Conservation (phyloP, 176 grass and related monocot genomes). For the Eremochloa ophiuroides region DNA sequence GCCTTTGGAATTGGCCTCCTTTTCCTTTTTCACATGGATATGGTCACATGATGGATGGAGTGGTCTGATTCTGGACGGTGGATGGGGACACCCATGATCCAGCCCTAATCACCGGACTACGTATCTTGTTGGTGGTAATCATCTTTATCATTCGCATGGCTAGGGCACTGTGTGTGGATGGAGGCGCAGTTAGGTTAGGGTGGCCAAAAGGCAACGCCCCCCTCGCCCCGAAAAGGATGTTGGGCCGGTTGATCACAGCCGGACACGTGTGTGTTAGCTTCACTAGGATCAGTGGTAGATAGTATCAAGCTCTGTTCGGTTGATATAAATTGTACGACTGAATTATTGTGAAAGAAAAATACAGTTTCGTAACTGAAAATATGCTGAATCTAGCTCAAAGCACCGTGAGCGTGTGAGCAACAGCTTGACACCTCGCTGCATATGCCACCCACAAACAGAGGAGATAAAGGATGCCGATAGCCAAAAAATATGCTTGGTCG, state of each 20-base stretch:
- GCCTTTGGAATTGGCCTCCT: neutral
- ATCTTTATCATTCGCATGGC: neutral
- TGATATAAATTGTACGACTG: no score
- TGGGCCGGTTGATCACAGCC: neutral
- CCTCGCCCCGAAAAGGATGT: neutral
- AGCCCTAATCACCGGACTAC: neutral
- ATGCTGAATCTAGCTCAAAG: no score
- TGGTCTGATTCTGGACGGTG: neutral
- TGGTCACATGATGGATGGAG: neutral
- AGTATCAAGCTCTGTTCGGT: no score
- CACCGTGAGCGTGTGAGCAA: no score
- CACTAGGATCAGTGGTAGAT: neutral
- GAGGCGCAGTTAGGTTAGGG: no score
- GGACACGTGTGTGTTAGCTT: neutral
- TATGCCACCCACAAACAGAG: no score
- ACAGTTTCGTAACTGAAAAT: no score
- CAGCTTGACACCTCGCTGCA: no score
- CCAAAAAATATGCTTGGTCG: no score
- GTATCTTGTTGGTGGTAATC: neutral
- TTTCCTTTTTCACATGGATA: slow-evolving; percentile 23
- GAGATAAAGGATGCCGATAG: no score
- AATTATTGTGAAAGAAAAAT: no score
- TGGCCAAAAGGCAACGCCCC: neutral
- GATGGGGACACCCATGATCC: neutral
- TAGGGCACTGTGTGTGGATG: no score